phyloP scores from a whole-genome alignment of 306 rosid species.

The Quercus bicolor region DNA sequence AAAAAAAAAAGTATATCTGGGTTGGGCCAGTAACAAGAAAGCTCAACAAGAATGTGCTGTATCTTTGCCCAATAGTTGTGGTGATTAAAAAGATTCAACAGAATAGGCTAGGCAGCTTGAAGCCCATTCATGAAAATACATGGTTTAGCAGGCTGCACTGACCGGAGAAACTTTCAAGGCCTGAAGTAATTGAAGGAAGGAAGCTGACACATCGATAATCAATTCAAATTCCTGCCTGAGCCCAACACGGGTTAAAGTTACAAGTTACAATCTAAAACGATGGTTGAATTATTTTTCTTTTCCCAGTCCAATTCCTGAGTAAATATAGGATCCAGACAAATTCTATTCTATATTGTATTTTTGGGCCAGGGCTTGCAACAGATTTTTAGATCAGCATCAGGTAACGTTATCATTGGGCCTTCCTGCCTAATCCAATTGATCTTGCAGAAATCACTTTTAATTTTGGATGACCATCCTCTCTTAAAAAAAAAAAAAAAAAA shows the following conservation, averaged over 20 bases:
- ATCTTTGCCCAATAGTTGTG: background rate
- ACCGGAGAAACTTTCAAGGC: too few relatives aligned
- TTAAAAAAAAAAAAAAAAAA: too few relatives aligned
- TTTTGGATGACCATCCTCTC: too few relatives aligned
- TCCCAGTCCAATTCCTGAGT: background rate
- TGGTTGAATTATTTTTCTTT: background rate
- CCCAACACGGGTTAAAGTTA: background rate
- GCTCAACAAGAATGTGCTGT: background rate
- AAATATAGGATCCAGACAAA: too few relatives aligned
- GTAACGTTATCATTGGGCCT: too few relatives aligned
- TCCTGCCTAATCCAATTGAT: too few relatives aligned
- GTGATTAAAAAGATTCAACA: background rate
- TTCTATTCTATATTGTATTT: too few relatives aligned
- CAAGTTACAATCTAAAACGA: background rate
- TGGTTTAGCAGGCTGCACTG: background rate
- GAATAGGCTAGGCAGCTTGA: background rate
- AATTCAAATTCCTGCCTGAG: background rate
- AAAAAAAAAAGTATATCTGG: background rate
- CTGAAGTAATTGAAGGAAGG: background rate
- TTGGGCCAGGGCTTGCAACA: too few relatives aligned
- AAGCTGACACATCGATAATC: background rate
- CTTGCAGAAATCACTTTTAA: too few relatives aligned
- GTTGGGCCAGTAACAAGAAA: background rate
- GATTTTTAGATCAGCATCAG: too few relatives aligned
- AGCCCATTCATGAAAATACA: background rate